A percentile compares a stretch with the other conserved stretches of the same genome.
These are phyloP conservation scores for Trichophyton mentagrophytes DNA, from an alignment of 2,329 filamentous ascomycete species.

Conservation along the genomic window DNA sequence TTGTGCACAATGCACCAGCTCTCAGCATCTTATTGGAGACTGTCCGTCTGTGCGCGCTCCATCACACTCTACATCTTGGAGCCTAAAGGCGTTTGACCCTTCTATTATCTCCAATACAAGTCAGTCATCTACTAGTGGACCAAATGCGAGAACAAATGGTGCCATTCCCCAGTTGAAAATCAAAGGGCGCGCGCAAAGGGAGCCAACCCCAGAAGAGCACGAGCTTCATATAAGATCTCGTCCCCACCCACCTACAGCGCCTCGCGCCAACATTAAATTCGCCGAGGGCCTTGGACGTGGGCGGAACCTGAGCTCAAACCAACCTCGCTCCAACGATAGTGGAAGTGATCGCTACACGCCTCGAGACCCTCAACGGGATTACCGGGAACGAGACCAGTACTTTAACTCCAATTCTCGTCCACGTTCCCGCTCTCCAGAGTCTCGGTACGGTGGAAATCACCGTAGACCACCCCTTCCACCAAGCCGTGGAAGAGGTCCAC, in stretches of 20 bases:
- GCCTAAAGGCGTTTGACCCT: slow-evolving; percentile 26
- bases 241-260: slow-evolving; percentile 18
- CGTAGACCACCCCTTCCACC: slow-evolving; percentile 17
- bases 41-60: slow-evolving; percentile 26
- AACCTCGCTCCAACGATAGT: slow-evolving; percentile 8
- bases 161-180: slow-evolving; percentile 23
- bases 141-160: slow-evolving; percentile 11
- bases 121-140: slow-evolving; percentile 14
- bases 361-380: slow-evolving; percentile 10
- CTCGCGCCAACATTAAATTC: slow-evolving; percentile 26
- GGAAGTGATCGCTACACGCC: slow-evolving; percentile 8
- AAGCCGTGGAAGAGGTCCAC: slow-evolving; percentile 13
- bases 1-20: slow-evolving; percentile 33
- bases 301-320: slow-evolving; percentile 16
- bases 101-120: slow-evolving; percentile 30
- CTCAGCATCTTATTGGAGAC: slow-evolving; percentile 33
- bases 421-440: slow-evolving; percentile 24
- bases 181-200: slow-evolving; percentile 23
- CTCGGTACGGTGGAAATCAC: slow-evolving; percentile 14
- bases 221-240: slow-evolving; percentile 22
- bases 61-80: slow-evolving; percentile 27
- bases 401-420: slow-evolving; percentile 16
- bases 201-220: slow-evolving; percentile 24
- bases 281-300: slow-evolving; percentile 21
- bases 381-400: slow-evolving; percentile 21